Evolutionary conservation across 208 protist genomes (phyloP), one percentile per base, ranked within the genome.

Genomic region (Acanthamoeba castellanii): DNA sequence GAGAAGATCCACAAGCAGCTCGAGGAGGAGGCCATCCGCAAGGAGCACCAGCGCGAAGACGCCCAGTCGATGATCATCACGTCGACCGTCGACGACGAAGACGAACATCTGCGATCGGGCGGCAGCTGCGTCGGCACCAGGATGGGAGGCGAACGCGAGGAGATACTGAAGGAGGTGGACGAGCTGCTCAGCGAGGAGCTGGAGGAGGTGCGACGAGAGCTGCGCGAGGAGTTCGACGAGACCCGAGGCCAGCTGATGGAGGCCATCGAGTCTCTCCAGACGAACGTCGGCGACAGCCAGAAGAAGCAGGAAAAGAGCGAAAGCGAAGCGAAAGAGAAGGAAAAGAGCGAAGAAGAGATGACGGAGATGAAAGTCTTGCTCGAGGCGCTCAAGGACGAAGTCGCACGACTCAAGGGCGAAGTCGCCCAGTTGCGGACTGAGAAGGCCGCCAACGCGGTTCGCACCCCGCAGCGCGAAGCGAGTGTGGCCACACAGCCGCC

Each of bases 1-100:
- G 76, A 85, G 76, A 50, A 57, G 47, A 85, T 85, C 45, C 14
- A 85, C 76, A 85, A 85, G 27, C 76, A 85, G 27, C 20, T 85
- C 13, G 76, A 85, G 76, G 47, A 85, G 14, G 76, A 85, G 47
- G 34, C 34, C 30, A 32, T 76, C 32, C 25, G 30, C 13, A 7
- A 22, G 30, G 68, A 76, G 34, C 27, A 76, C 16, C 27, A 70
- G n/a, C 20, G n/a, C 16, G 64, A 70, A 9, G 25, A 70, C 68
- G 68, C 68, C 30, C 68, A 76, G 34, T 76, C 68, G 30, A 47
- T 76, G 27, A 20, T 76, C 34, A 16, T 76, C 13, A 76, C 68
- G 20, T 34, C 47, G 76, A 57, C 22, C 25, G 47, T 85, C 76
- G 76, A 85, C 45, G 76, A 85, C 13, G 22, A 27, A 16, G 30